phyloP scores from a whole-genome alignment of 495 filamentous ascomycete species.

The Terfezia boudieri region DNA sequence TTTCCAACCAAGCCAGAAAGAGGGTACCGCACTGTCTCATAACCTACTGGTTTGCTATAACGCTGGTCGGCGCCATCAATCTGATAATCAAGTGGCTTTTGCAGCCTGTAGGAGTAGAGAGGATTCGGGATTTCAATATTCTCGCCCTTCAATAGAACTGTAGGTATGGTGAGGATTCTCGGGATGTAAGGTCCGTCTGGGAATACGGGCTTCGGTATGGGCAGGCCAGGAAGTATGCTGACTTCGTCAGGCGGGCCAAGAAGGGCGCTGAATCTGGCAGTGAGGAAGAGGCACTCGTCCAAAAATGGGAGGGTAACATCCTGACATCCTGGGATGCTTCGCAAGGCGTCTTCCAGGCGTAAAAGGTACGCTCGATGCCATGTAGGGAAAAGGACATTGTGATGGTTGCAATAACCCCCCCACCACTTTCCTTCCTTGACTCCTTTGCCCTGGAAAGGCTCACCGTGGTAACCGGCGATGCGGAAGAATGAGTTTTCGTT shows the following conservation, averaged over 20 bases:
- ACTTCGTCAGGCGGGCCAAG: too few species aligned
- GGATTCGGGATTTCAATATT: background rate
- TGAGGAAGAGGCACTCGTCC: conserved; percentile 5
- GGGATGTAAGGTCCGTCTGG: background rate
- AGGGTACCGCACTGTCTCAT: background rate
- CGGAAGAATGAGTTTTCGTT: conserved; percentile 12
- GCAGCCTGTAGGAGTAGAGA: background rate
- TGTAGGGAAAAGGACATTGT: conserved; percentile 23
- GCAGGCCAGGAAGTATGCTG: too few species aligned
- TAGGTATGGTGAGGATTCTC: background rate
- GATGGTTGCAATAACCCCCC: conserved; percentile 23
- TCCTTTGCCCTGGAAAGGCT: conserved; percentile 7
- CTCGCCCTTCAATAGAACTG: background rate
- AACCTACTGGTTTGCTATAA: background rate
- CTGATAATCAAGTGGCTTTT: background rate
- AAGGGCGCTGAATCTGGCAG: background rate
- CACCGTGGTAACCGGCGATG: conserved; percentile 18
- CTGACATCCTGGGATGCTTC: conserved; percentile 1
- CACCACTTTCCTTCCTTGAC: conserved; percentile 3
- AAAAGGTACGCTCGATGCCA: conserved; percentile 25
- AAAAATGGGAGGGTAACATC: conserved; percentile 16
- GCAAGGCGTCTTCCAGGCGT: conserved; percentile 13
- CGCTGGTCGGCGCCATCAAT: background rate
- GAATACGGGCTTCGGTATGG: too few species aligned
- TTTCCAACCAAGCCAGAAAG: background rate